Evolutionary conservation across 2,329 filamentous ascomycete species (phyloP), one percentile per base, ranked within the genome.

Genomic region (Aspergillus sp.): DNA sequence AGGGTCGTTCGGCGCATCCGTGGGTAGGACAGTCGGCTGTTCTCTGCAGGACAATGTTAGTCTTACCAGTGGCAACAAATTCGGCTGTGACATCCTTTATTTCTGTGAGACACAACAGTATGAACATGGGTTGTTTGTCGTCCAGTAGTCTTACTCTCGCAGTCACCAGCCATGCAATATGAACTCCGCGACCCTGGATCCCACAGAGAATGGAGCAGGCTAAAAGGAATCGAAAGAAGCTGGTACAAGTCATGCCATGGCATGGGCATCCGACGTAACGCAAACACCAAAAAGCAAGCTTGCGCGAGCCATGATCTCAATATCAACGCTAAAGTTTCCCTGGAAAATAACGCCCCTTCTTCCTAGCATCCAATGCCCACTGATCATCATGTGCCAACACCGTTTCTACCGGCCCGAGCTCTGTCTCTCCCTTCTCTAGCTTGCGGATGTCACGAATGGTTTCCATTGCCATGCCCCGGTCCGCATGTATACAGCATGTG

Each of bases 371-470:
- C 11, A 19, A 7, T 4, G 40, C 40, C 67, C 66, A 70, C 26
- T 62, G 57, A 47, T 55, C 58, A 60, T 70, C 63, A 61, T 70
- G 67, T 1, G 66, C 67, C 41, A 68, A 60, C 13, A 69, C 59
- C 24, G 69, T 56, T 46, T 71, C 66, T 9, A 70, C 60, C 17
- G 46, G 40, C 9, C 51, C 51, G 10, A 43, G 11, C 11, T 5
- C 16, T 13, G 16, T 22, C 4, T 14, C 13, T 8, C 20, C 24
- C 13, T 53, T 51, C 20, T 54, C 47, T 16, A 50, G 36, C 35
- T 61, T 55, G 38, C 56, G 51, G 19, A 67, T 65, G 38, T 50
- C 32, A 44, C 56, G 49, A 47, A 70, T 44, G 3, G 62, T 68
- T 35, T 65, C 49, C 52, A 62, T 59, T 3, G 67, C 60, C 26